These are phyloP conservation scores for Neopestalotiopsis clavispora DNA, from an alignment of 2,329 filamentous ascomycete species.

Conservation along the genomic window DNA sequence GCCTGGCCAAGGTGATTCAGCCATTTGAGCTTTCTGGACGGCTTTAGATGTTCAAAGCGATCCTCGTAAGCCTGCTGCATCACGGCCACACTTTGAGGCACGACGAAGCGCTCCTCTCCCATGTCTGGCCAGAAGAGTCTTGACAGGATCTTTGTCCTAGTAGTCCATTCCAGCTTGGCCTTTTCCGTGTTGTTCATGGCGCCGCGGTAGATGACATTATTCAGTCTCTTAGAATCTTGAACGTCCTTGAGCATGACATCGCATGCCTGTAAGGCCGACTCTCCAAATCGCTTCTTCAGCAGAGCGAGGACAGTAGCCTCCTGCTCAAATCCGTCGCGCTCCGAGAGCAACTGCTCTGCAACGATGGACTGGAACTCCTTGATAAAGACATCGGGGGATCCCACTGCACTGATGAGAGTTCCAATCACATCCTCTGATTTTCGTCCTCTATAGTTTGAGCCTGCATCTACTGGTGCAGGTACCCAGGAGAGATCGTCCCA, in stretches of 20 bases:
- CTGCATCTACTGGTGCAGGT: slow-evolving; percentile 91
- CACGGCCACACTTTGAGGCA: slow-evolving; percentile 62
- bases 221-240: slow-evolving; percentile 78
- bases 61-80: slow-evolving; percentile 74
- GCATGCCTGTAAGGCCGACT: slow-evolving; percentile 84
- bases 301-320: slow-evolving; percentile 84
- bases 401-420: slow-evolving; percentile 85
- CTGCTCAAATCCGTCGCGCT: slow-evolving; percentile 73
- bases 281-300: slow-evolving; percentile 87
- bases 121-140: slow-evolving; percentile 92
- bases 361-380: slow-evolving; percentile 91
- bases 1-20: slow-evolving; percentile 81
- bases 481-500: slow-evolving; percentile 95
- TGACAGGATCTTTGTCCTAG: slow-evolving; percentile 88
- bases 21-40: slow-evolving; percentile 87
- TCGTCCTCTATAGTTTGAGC: slow-evolving; percentile 87
- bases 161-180: slow-evolving; percentile 37
- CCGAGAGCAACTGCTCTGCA: slow-evolving; percentile 77
- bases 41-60: slow-evolving; percentile 81
- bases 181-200: slow-evolving; percentile 30
- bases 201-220: slow-evolving; percentile 65
- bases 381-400: slow-evolving; percentile 89
- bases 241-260: slow-evolving; percentile 98
- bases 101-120: slow-evolving; percentile 68
- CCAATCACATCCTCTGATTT: slow-evolving; percentile 91